A percentile compares a stretch with the other conserved stretches of the same genome.
phyloP scores from a whole-genome alignment of 331 rosid species.

The Telfairia occidentalis region DNA sequence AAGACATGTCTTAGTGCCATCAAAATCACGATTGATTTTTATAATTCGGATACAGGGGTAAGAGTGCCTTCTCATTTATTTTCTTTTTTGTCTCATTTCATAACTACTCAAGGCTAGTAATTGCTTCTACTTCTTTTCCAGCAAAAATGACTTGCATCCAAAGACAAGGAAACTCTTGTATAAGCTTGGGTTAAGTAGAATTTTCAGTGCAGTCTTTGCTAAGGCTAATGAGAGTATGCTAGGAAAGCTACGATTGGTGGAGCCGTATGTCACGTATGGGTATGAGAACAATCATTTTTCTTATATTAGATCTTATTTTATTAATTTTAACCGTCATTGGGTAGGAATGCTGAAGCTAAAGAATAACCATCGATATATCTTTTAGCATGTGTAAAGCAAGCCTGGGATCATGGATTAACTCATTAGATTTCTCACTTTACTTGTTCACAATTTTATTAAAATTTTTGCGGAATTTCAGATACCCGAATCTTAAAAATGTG shows the following conservation, averaged over 20 bases:
- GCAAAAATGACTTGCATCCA: conserved; percentile 80
- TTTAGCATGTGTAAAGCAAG: background rate
- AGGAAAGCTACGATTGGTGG: conserved; percentile 60
- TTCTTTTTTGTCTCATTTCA: background rate
- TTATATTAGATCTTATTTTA: background rate
- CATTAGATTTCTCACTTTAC: background rate
- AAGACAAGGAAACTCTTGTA: conserved; percentile 44
- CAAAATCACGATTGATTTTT: conserved; percentile 38
- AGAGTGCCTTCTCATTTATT: background rate
- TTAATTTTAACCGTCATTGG: no score
- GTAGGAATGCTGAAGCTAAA: background rate
- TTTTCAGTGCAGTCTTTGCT: conserved; percentile 60
- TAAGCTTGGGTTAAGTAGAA: conserved; percentile 44
- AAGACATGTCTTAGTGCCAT: conserved; percentile 13
- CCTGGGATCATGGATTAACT: background rate
- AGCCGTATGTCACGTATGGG: conserved; percentile 92
- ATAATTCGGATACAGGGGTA: conserved; percentile 69
- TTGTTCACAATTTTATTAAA: background rate
- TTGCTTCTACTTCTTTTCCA: conserved; percentile 8
- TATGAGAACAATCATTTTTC: conserved; percentile 20
- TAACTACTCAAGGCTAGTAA: background rate
- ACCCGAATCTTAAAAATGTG: conserved; percentile 66
- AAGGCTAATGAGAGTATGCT: conserved; percentile 42
- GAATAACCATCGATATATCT: background rate
- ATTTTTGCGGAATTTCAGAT: conserved; percentile 25